Evolutionary conservation across 140 eudicot genomes (phyloP).

Genomic region (Ambrosia hybrid): DNA sequence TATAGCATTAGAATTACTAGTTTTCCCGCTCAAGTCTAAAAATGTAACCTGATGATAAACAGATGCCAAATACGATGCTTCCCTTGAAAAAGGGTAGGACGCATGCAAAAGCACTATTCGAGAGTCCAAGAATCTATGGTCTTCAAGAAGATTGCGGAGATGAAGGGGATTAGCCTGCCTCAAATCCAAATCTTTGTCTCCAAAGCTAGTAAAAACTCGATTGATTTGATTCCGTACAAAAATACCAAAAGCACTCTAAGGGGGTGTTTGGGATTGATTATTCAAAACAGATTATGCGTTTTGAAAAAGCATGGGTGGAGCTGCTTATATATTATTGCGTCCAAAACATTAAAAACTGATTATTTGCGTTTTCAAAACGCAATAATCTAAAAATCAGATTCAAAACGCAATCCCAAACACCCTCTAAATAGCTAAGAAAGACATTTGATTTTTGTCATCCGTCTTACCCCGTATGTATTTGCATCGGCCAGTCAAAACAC

Average conservation of each 20-base stretch:
- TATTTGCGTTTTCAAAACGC: too few species aligned
- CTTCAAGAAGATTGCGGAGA: slow-evolving; percentile 87
- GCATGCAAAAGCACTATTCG: slow-evolving; percentile 87
- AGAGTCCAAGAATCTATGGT: slow-evolving; percentile 56
- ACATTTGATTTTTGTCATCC: background rate
- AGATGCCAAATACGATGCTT: slow-evolving; percentile 93
- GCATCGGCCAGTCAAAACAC: slow-evolving; percentile 75
- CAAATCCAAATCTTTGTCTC: slow-evolving; percentile 96
- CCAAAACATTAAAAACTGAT: too few species aligned
- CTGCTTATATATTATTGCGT: too few species aligned
- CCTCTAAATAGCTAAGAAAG: slow-evolving; percentile 73
- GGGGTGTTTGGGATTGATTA: too few species aligned
- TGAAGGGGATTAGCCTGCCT: slow-evolving; percentile 87
- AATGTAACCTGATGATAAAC: slow-evolving; percentile 70
- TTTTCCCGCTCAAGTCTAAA: background rate
- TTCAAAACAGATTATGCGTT: too few species aligned
- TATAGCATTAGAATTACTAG: slow-evolving; percentile 3
- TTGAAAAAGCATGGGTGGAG: too few species aligned
- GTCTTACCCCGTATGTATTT: slow-evolving; percentile 95
- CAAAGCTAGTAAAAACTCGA: slow-evolving; percentile 51
- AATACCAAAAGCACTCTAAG: slow-evolving; percentile 31
- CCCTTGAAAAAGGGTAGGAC: slow-evolving; percentile 93
- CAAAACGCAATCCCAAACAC: too few species aligned
- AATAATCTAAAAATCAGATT: too few species aligned
- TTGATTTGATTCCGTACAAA: slow-evolving; percentile 34